Base-by-base conservation (phyloP, 257 asterid species). In the Eustoma russellianum region DNA sequence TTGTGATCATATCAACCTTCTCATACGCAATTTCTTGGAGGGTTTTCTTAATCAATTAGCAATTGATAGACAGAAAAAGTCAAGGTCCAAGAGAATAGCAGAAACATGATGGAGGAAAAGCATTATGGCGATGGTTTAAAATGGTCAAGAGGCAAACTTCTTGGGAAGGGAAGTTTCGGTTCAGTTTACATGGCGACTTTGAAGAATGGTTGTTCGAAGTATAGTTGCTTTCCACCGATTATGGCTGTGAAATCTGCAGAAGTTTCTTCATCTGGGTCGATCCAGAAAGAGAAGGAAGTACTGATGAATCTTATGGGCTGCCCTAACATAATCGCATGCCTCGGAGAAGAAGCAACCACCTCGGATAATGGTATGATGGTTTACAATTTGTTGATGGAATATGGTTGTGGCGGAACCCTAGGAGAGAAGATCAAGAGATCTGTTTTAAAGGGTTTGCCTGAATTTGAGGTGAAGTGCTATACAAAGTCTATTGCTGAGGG, bases 201-300 rank as follows among this genome's bases (percentile, higher is more conserved):
- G 33, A 63, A 52, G 45, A 13, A 44, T 6, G 35, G 33, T 5
- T 16, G 40, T 13, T 63, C 56, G 40, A 53, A 7, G 13, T 18
- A 14, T 34, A 41, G 30, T 33, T 12, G 18, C 13, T 18, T 38
- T 35, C 55, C 54, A 24, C n/a, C 33, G 28, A 52, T 9, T 4
- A 56, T 65, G 70, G 70, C 64, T 5, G 70, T 65, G 13, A 65
- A 65, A 52, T 65, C 70, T 2, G 64, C 70, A 2, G 49, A 65
- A n/a, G 9, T 65, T 50, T 45, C 48, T 2, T 11, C 1, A 8
- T 51, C 70, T 13, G 34, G 34, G 28, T 6, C 63, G 3, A 44
- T 65, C 1, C 52, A 33, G 30, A 13, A 57, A 30, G 60, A 65
- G 51, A 18, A 16, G 7, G 41, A 19, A 34, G 47, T 65, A 0